Conservation (phyloP, 1,284 basidiomycete genomes). For the Schizophyllum amplum region DNA sequence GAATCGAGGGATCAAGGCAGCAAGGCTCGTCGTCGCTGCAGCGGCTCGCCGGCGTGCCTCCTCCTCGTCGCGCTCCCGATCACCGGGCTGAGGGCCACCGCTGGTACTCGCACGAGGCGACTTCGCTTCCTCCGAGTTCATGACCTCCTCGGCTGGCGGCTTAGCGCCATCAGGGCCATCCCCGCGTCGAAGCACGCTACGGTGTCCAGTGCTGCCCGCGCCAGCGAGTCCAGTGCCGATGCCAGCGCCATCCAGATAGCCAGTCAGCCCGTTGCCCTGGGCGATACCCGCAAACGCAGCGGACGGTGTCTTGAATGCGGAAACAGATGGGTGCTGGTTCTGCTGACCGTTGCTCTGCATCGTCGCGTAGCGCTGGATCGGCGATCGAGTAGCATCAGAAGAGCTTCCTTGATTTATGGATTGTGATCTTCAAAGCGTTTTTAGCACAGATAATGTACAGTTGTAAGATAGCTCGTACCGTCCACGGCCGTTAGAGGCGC, state of each 20-base stretch:
- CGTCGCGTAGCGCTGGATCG: background rate
- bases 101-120: constrained; percentile 9
- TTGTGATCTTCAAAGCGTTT: too few relatives aligned
- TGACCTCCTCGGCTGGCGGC: too few relatives aligned
- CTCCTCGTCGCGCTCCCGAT: constrained; percentile 4
- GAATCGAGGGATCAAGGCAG: constrained; percentile 64
- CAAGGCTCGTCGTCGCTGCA: constrained; percentile 54
- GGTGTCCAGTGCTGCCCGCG: constrained; percentile 34
- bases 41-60: constrained; percentile 24
- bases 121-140: too few relatives aligned
- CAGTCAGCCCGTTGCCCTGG: constrained; percentile 46
- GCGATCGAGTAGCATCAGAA: background rate
- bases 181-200: constrained; percentile 48
- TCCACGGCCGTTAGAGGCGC: constrained; percentile 15
- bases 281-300: background rate
- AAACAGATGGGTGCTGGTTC: background rate
- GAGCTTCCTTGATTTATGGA: background rate
- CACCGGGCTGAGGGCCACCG: constrained; percentile 11
- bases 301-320: background rate
- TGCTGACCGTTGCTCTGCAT: background rate
- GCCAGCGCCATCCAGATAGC: constrained; percentile 63
- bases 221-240: constrained; percentile 52
- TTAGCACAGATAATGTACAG: constrained; percentile 1
- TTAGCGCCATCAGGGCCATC: too few relatives aligned
- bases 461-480: constrained; percentile 26